Base-by-base conservation (phyloP, 139 green algal species). In the Penium margaritaceum region DNA sequence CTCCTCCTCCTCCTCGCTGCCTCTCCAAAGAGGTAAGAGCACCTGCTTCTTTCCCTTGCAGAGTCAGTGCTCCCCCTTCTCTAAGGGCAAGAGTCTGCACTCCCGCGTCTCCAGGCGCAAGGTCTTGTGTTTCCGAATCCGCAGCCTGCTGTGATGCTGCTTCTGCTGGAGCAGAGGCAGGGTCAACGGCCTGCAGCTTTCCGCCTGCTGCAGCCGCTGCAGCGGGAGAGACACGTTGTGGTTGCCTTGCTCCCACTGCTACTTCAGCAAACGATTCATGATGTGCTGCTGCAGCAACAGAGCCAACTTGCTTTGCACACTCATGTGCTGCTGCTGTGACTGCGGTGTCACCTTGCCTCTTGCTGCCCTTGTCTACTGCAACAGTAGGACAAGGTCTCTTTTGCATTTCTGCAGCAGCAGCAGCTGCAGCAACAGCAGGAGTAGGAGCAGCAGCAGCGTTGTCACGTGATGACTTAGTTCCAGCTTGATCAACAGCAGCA, bases 381-480 rank as follows among this genome's bases (percentile, higher is more conserved):
- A 5, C 51, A 29, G 51, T 24, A 5, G 2, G 24, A 60, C 51
- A n/a, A 60, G 15, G 24, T 29, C 19, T 29, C 30, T 60, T 60
- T 60, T n/a, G 51, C 15, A 4, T 6, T 24, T 0, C 51, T 33
- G 15, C 21, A 60, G 29, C 19, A n/a, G 29, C 6, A 27, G 55
- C 55, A 64, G n/a, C 55, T 43, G 55, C 55, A 37, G 55, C 55
- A n/a, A 29, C 54, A 37, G 54, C 54, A 63, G 54, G 24, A 33
- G 24, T 24, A 57, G 46, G 19, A 14, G 5, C 9, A 63, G n/a
- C 12, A 35, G 30, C 55, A 64, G 30, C 24, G 5, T n/a, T n/a
- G n/a, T n/a, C n/a, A n/a, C n/a, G n/a, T n/a, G n/a, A n/a, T n/a
- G n/a, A n/a, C n/a, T n/a, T n/a, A n/a, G n/a, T n/a, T n/a, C 7